A percentile compares a stretch with the other conserved stretches of the same genome.
Conservation (phyloP, 208 protist species). For the Crithidia brevicula region DNA sequence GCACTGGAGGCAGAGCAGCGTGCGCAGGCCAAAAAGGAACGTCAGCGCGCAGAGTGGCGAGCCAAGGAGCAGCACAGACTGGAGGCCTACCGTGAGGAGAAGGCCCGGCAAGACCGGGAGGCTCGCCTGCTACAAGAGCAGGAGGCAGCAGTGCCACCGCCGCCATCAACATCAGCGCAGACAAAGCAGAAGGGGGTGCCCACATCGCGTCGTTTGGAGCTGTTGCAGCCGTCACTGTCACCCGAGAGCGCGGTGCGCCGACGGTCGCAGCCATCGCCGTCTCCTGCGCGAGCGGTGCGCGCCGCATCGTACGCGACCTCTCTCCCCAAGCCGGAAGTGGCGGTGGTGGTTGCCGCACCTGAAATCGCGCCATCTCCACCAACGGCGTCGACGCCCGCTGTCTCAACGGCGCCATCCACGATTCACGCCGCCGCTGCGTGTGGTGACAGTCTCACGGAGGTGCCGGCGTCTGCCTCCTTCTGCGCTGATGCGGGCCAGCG, state of each 20-base stretch:
- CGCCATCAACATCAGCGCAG: not conserved
- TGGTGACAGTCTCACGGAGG: too few species aligned
- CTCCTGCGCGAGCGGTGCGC: not conserved
- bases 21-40: constrained; percentile 11
- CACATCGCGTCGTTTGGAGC: not conserved
- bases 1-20: constrained; percentile 23
- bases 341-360: not conserved
- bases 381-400: too few species aligned
- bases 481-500: too few species aligned
- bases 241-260: not conserved
- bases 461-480: too few species aligned
- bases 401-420: not conserved
- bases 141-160: not conserved
- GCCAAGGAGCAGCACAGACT: constrained; percentile 20
- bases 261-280: not conserved
- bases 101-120: not conserved
- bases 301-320: not conserved
- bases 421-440: too few species aligned
- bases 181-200: not conserved
- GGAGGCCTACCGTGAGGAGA: constrained; percentile 11
- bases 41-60: constrained; percentile 20
- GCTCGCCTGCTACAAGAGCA: not conserved
- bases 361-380: not conserved
- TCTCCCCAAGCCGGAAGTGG: not conserved
- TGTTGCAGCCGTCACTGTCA: not conserved